Percentiles rank a stretch among this genome's conserved stretches.
Conservation (phyloP, 108 stramenopile species). For the Cyclotella sp. region DNA sequence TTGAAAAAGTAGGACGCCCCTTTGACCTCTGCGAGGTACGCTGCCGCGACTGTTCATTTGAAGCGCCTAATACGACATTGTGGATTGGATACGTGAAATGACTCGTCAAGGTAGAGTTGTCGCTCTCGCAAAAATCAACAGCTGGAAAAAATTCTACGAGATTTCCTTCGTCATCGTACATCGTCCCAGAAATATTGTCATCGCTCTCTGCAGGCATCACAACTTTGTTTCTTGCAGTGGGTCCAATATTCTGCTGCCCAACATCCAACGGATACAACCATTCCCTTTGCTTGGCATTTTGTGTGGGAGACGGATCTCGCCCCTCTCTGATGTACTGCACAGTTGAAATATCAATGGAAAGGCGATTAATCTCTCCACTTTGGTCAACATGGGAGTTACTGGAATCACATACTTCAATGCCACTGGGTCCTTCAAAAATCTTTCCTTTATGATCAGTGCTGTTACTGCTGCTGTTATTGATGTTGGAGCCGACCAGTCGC, state of each 20-base stretch:
- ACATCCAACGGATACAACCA: background rate
- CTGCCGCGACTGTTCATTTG: too few species aligned
- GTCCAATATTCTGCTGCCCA: background rate
- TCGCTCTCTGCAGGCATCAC: background rate
- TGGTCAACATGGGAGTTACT: background rate
- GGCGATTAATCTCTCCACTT: background rate
- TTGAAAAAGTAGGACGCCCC: background rate
- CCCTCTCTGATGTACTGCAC: slow-evolving; percentile 13
- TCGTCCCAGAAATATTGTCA: background rate
- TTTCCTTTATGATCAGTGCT: background rate
- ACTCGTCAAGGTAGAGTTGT: slow-evolving; percentile 9
- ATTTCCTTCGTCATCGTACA: slow-evolving; percentile 1
- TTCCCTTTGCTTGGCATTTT: background rate
- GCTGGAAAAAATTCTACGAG: background rate
- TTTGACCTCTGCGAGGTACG: background rate
- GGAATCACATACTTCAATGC: background rate
- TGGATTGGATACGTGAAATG: background rate
- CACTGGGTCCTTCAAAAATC: background rate
- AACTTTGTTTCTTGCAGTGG: too few species aligned
- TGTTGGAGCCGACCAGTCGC: slow-evolving; percentile 9
- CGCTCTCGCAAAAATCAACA: background rate
- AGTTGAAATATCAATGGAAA: background rate
- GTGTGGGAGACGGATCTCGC: slow-evolving; percentile 32
- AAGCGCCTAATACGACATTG: background rate
- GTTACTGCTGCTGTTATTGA: background rate